phyloP scores from a whole-genome alignment of 2,329 filamentous ascomycete species.

The Exophiala xenobiotica region DNA sequence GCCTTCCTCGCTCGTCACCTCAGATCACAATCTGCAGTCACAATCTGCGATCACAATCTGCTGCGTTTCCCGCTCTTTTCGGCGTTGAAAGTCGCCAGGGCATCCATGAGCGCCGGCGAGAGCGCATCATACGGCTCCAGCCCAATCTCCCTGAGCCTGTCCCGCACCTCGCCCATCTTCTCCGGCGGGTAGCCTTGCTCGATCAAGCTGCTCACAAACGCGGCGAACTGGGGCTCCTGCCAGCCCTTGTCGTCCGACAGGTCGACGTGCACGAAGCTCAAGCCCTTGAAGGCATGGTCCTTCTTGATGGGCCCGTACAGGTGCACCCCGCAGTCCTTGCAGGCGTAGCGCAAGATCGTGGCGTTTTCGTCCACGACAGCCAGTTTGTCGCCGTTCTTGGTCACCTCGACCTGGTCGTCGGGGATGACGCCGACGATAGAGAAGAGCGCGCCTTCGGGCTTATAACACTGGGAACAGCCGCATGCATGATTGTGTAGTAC shows the following conservation, averaged over 20 bases:
- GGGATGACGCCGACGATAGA: slow-evolving; percentile 63
- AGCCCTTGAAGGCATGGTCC: slow-evolving; percentile 65
- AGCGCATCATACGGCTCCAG: slow-evolving; percentile 64
- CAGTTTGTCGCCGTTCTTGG: slow-evolving; percentile 60
- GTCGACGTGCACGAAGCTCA: slow-evolving; percentile 69
- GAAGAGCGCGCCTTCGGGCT: slow-evolving; percentile 63
- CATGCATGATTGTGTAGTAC: slow-evolving; percentile 69
- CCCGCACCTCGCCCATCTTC: slow-evolving; percentile 56
- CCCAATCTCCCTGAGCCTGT: slow-evolving; percentile 54
- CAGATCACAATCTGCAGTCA: too few relatives aligned
- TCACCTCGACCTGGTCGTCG: slow-evolving; percentile 54
- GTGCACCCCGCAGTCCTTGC: slow-evolving; percentile 61
- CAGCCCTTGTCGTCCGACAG: slow-evolving; percentile 61
- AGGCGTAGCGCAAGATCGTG: slow-evolving; percentile 61
- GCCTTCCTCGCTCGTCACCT: too few relatives aligned
- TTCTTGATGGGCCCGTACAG: slow-evolving; percentile 64
- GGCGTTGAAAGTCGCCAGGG: slow-evolving; percentile 56
- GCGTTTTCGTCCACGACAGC: slow-evolving; percentile 56
- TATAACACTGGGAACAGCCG: slow-evolving; percentile 73
- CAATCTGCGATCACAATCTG: slow-evolving; percentile 14
- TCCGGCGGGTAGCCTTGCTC: slow-evolving; percentile 63
- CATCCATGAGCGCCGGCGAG: slow-evolving; percentile 63
- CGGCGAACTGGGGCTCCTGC: slow-evolving; percentile 71
- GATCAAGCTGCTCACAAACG: slow-evolving; percentile 66
- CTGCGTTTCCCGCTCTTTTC: slow-evolving; percentile 43